These are phyloP conservation scores for Leishmania mexicana DNA, from an alignment of 208 protist genomes.

Conservation along the genomic window DNA sequence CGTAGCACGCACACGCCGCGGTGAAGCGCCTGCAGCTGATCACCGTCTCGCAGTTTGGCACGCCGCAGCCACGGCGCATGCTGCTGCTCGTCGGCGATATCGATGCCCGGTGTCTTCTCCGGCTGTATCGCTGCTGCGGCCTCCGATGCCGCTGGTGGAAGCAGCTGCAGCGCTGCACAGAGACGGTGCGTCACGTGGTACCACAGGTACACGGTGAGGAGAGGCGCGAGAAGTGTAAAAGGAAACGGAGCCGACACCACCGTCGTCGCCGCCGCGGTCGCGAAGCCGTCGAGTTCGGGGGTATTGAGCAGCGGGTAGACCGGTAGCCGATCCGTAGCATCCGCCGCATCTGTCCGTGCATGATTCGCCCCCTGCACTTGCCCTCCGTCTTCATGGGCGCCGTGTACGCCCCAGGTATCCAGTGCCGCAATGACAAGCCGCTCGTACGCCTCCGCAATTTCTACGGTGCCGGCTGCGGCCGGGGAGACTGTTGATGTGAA, in stretches of 20 bases:
- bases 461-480: not conserved
- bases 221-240: slow-evolving; percentile 22
- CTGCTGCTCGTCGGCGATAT: not conserved
- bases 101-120: not conserved
- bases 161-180: slow-evolving; percentile 18
- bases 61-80: slow-evolving; percentile 10
- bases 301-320: slow-evolving; percentile 21
- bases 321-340: not conserved
- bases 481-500: not conserved
- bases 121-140: not conserved
- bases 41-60: not conserved
- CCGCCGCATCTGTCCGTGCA: not conserved
- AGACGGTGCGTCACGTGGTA: slow-evolving; percentile 26
- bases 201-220: slow-evolving; percentile 33
- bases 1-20: slow-evolving; percentile 30
- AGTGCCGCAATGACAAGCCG: not conserved
- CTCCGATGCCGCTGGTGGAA: slow-evolving; percentile 1
- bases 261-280: not conserved
- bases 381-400: not conserved
- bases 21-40: slow-evolving; percentile 15
- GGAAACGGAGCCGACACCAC: slow-evolving; percentile 14
- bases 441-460: slow-evolving; percentile 14
- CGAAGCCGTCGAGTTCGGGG: not conserved
- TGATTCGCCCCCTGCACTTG: not conserved
- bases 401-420: slow-evolving; percentile 9